Evolutionary conservation across 129 eudicot genomes (phyloP).

Genomic region (Apium graveolens): DNA sequence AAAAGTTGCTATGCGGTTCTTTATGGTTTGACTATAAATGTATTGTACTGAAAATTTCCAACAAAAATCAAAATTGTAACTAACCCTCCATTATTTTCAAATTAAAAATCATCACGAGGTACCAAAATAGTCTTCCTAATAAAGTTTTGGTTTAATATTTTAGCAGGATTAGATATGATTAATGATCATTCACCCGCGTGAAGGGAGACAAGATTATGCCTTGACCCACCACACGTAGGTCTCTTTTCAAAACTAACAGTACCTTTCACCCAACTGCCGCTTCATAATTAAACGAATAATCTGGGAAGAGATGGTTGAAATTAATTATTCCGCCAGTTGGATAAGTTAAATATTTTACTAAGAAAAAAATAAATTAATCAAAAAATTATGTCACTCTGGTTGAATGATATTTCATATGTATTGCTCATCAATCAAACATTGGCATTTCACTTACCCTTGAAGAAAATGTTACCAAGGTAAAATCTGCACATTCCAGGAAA

Average conservation of each 20-base stretch:
- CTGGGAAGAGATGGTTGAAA: too few species aligned
- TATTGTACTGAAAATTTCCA: background rate
- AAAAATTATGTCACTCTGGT: too few species aligned
- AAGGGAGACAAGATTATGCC: background rate
- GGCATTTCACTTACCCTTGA: too few species aligned
- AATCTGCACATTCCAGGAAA: too few species aligned
- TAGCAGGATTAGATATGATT: background rate
- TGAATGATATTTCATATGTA: too few species aligned
- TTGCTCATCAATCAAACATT: too few species aligned
- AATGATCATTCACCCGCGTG: background rate
- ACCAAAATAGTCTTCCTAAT: background rate
- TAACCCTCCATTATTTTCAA: background rate
- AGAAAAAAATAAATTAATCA: too few species aligned
- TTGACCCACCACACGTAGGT: constrained; percentile 3
- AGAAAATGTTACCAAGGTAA: too few species aligned
- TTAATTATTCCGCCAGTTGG: too few species aligned
- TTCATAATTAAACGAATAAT: background rate
- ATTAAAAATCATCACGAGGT: background rate
- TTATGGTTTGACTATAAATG: background rate
- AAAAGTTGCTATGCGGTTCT: background rate
- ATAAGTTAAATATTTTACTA: too few species aligned
- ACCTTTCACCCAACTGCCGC: background rate
- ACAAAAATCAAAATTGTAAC: background rate
- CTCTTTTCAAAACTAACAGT: background rate
- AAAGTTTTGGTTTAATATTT: background rate